Base-by-base conservation (phyloP, 2,329 filamentous ascomycete genomes). In the Chalaropsis ovoidea region DNA sequence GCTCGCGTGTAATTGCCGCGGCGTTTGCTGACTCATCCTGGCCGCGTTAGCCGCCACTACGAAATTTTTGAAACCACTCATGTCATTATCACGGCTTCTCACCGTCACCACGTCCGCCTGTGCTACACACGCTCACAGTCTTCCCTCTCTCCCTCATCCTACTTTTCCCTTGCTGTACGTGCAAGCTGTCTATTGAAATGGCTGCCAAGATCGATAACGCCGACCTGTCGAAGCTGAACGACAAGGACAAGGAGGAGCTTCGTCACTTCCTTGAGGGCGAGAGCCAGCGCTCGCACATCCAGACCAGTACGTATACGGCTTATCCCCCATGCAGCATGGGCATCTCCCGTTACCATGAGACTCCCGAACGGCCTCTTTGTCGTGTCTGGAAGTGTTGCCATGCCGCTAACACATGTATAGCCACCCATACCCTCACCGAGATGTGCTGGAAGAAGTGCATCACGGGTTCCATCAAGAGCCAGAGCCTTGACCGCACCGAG, bases 371-470 rank as follows among this genome's bases (percentile, higher is more conserved):
- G 1, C 8, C 35, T 39, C 35, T 39, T 1, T 10, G 1, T 39
- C 35, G 35, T 10, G 35, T 10, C 35, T 39, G 35, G 10, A 15
- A 52, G 47, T 39, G 15, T 35, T 39, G 4, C 6, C 27, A 35
- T 8, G 54, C 15, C 31, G 17, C 13, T 39, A 39, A 31, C 41
- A 43, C 42, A 13, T 39, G 19, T 45, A 41, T 68, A 84, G 81
- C 80, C 73, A 80, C 81, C 13, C 81, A 84, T 72, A 76, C 73
- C 69, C 72, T 85, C 64, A 83, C 80, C 54, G 88, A 94, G 72
- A 83, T 88, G 68, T 99, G 94, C 83, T 99, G 92, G 86, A 90
- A 86, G 74, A 97, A 96, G 79, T 99, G 94, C 80, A 81, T 96
- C 68, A 87, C 88, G 8, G 80, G 85, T 64, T 81, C 80, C 67